phyloP scores from a whole-genome alignment of 139 green algal genomes.

The Picochlorum sp. region DNA sequence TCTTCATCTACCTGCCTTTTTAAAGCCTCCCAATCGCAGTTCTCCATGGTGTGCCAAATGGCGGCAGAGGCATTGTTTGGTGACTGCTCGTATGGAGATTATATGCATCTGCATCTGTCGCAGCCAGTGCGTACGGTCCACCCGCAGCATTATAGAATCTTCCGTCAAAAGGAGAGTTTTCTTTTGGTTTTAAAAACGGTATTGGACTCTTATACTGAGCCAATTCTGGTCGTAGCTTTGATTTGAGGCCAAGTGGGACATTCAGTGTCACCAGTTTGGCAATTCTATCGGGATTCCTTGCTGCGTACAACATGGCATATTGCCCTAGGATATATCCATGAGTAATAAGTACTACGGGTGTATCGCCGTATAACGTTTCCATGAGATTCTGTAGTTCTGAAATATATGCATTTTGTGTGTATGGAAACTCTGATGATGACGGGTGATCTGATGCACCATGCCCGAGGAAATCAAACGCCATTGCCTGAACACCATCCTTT shows the following conservation, averaged over 20 bases:
- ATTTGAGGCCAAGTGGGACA: conserved; percentile 48
- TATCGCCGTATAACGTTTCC: conserved; percentile 27
- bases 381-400: conserved; percentile 38
- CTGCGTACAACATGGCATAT: conserved; percentile 59
- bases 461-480: conserved; percentile 62
- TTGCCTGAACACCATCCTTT: conserved; percentile 38
- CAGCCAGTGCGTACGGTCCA: conserved; percentile 47
- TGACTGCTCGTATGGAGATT: conserved; percentile 30
- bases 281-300: conserved; percentile 38
- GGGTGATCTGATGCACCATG: conserved; percentile 54
- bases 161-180: conserved; percentile 5
- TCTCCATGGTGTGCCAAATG: conserved; percentile 48
- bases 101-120: conserved; percentile 16
- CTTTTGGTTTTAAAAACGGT: conserved; percentile 57
- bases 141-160: conserved; percentile 44
- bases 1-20: conserved; percentile 47
- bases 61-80: conserved; percentile 34
- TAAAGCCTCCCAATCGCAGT: conserved; percentile 40
- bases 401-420: conserved; percentile 42
- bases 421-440: conserved; percentile 38
- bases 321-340: conserved; percentile 65
- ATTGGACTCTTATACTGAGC: conserved; percentile 63
- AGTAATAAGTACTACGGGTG: conserved; percentile 31
- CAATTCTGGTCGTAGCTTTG: conserved; percentile 64
- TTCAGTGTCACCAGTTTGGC: conserved; percentile 63